Evolutionary conservation across 2,329 filamentous ascomycete species (phyloP).

Genomic region (Arthrobotrys sphaeroides): DNA sequence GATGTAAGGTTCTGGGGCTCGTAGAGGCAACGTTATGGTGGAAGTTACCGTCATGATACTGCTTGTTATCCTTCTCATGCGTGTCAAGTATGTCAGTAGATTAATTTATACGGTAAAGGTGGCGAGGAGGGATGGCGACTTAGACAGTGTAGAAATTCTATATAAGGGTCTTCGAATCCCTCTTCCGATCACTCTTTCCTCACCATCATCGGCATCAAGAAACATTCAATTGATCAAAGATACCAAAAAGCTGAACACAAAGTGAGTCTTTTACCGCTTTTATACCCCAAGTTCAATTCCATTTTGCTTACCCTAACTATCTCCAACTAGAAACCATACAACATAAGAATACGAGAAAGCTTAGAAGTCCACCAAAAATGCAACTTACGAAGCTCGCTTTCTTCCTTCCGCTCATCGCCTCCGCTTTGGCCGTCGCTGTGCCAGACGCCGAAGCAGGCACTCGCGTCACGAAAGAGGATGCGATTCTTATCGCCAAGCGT

Average conservation of each 20-base stretch:
- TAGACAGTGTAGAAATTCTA: neutral
- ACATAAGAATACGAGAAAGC: neutral
- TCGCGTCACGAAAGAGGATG: constrained; percentile 2
- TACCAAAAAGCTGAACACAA: too few species aligned
- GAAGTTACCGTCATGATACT: neutral
- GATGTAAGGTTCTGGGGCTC: neutral
- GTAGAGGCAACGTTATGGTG: neutral
- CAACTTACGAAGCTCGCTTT: constrained; percentile 14
- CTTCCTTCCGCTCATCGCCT: constrained; percentile 1
- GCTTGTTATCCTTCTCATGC: neutral
- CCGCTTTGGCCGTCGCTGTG: constrained; percentile 4
- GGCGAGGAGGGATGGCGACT: neutral
- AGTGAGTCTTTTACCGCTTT: too few species aligned
- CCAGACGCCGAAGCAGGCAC: constrained; percentile 24
- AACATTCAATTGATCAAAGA: too few species aligned
- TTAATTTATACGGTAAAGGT: too few species aligned
- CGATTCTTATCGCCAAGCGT: constrained; percentile 1
- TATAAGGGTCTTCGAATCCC: neutral
- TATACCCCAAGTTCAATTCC: too few species aligned
- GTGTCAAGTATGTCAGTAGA: too few species aligned
- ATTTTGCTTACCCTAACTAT: neutral
- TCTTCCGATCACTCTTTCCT: neutral
- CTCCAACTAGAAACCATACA: neutral
- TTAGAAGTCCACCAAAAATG: neutral
- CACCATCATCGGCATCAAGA: neutral